Conservation (phyloP, 2,329 filamentous ascomycete species). For the Ophiostoma triangulosporum region DNA sequence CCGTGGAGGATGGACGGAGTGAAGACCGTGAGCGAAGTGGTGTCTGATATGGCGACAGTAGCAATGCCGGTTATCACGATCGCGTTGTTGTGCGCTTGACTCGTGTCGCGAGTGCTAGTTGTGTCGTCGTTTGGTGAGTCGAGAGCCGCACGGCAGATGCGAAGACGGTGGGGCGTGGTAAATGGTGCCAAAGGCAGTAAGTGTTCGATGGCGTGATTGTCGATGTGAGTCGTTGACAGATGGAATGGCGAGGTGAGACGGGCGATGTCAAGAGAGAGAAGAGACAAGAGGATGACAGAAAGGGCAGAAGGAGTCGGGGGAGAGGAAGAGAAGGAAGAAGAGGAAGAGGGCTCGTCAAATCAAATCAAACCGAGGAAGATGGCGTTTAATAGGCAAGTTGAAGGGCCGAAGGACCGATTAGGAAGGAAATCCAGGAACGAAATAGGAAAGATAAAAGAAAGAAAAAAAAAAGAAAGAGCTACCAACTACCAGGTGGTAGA, state of each 20-base stretch:
- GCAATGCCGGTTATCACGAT: background rate
- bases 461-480: slow-evolving; percentile 1
- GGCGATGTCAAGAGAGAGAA: background rate
- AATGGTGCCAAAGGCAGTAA: background rate
- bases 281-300: background rate
- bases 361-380: background rate
- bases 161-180: slow-evolving; percentile 2
- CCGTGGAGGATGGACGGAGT: background rate
- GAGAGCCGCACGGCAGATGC: background rate
- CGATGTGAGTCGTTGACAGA: background rate
- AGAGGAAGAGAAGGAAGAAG: background rate
- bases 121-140: background rate
- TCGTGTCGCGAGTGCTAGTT: background rate
- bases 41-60: background rate
- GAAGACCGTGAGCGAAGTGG: background rate
- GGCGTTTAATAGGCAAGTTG: background rate
- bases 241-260: background rate
- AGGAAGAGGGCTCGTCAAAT: no score
- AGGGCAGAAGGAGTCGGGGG: background rate
- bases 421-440: background rate
- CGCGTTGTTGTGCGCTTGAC: background rate
- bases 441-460: background rate
- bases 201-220: background rate
- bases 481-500: slow-evolving; percentile 1
- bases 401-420: background rate